Evolutionary conservation across 139 green algal species (phyloP).

Genomic region (Chloropicon primus): DNA sequence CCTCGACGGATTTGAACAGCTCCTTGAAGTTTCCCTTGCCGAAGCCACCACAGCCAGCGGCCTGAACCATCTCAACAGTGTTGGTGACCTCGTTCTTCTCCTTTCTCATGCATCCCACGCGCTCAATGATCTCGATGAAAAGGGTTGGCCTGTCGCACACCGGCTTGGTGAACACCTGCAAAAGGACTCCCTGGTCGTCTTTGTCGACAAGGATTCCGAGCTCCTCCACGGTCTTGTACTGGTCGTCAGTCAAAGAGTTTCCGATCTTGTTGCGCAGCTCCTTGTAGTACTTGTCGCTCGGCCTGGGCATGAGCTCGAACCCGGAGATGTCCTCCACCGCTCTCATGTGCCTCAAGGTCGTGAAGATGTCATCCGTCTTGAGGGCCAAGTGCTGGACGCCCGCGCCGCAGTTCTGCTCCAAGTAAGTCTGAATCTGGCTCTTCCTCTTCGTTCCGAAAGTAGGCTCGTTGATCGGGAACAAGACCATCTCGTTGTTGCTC

Average conservation of each 20-base stretch:
- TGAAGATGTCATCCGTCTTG: constrained; percentile 87
- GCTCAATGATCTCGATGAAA: constrained; percentile 98
- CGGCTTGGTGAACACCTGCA: constrained; percentile 61
- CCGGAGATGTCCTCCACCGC: constrained; percentile 18
- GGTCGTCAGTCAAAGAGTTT: constrained; percentile 37
- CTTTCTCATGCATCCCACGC: constrained; percentile 64
- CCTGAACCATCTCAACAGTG: constrained; percentile 42
- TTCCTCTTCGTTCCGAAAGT: constrained; percentile 79
- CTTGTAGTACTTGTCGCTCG: constrained; percentile 72
- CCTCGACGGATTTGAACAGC: constrained; percentile 86
- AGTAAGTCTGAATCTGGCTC: constrained; percentile 77
- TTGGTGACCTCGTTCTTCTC: constrained; percentile 9
- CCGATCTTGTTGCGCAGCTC: constrained; percentile 44
- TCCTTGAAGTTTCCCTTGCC: constrained; percentile 96
- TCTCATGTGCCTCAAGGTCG: constrained; percentile 62
- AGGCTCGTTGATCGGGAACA: constrained; percentile 94
- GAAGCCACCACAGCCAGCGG: constrained; percentile 88
- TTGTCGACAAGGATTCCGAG: constrained; percentile 89
- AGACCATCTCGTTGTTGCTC: constrained; percentile 85
- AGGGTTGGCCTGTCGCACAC: constrained; percentile 64
- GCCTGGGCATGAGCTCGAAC: constrained; percentile 78
- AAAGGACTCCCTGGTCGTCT: constrained; percentile 91
- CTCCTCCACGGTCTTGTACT: constrained; percentile 51
- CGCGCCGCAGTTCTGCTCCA: constrained; percentile 89
- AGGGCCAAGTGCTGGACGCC: constrained; percentile 96